Percentiles rank a stretch among this genome's conserved stretches.
These are phyloP conservation scores for Mortierella sp. DNA, from an alignment of 371 early-diverging fungal species.

Conservation along the genomic window DNA sequence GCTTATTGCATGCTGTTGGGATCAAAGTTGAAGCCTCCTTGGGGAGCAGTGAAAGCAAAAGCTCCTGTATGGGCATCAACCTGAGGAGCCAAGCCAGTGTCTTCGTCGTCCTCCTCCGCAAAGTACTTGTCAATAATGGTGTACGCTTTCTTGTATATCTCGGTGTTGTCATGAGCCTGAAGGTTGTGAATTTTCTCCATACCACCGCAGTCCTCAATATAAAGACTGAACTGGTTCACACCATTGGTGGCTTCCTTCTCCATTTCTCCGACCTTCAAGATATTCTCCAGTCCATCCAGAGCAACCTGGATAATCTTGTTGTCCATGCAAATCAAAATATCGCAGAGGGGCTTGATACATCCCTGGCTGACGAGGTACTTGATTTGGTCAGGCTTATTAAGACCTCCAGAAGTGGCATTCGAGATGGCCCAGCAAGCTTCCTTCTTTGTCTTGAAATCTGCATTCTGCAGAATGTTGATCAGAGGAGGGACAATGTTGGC, in stretches of 20 bases:
- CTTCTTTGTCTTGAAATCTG: constrained; percentile 98
- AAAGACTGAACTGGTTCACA: constrained; percentile 85
- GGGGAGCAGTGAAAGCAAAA: constrained; percentile 80
- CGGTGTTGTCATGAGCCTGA: constrained; percentile 92
- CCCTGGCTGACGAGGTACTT: constrained; percentile 92
- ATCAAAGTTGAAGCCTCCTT: constrained; percentile 81
- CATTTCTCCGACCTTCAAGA: constrained; percentile 96
- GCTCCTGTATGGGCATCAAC: constrained; percentile 77
- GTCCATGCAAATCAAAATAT: constrained; percentile 91
- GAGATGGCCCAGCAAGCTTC: constrained; percentile 99
- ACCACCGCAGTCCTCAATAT: constrained; percentile 93
- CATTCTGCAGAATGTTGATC: constrained; percentile 87
- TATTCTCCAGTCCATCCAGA: constrained; percentile 97
- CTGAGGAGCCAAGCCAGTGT: constrained; percentile 73
- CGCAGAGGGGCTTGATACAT: constrained; percentile 95
- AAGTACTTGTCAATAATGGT: constrained; percentile 95
- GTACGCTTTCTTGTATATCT: constrained; percentile 97
- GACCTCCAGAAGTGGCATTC: constrained; percentile 96
- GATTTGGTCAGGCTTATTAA: constrained; percentile 92
- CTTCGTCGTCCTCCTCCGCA: constrained; percentile 88
- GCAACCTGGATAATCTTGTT: constrained; percentile 97
- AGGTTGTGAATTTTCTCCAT: constrained; percentile 93
- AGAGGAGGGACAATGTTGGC: constrained; percentile 96
- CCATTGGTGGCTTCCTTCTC: constrained; percentile 69
- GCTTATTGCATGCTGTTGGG: constrained; percentile 49